Conservation (phyloP, 805 yeast species). For the Myxozyma neotropica region DNA sequence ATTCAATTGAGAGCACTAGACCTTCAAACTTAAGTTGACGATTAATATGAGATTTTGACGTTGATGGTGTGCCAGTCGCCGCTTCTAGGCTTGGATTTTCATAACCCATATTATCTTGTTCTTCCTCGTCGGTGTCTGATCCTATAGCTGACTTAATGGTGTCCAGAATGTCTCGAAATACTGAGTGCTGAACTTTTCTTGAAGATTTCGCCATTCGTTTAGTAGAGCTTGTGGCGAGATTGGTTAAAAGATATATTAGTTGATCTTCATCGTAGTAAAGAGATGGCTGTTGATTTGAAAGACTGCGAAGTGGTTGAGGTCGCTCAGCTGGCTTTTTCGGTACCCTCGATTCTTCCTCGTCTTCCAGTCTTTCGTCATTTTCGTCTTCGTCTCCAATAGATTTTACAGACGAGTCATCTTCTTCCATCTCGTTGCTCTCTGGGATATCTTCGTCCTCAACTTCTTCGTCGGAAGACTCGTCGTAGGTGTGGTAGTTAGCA, state of each 20-base stretch:
- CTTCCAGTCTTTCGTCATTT: conserved; percentile 3
- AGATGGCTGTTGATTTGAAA: conserved; percentile 10
- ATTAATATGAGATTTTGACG: conserved; percentile 20
- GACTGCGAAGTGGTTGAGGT: conserved; percentile 12
- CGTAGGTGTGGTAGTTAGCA: conserved; percentile 21
- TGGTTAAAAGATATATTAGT: conserved; percentile 23
- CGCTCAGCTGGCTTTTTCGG: conserved; percentile 7
- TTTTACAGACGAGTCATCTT: conserved; percentile 17
- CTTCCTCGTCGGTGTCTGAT: neutral
- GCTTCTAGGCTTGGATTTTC: conserved; percentile 20
- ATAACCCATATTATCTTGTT: conserved; percentile 14
- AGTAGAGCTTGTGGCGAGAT: conserved; percentile 34
- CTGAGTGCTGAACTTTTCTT: conserved; percentile 34
- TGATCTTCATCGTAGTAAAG: conserved; percentile 32
- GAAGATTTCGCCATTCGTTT: conserved; percentile 34
- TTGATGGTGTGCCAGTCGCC: conserved; percentile 1
- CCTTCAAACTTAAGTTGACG: conserved; percentile 33
- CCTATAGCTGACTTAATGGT: conserved; percentile 31
- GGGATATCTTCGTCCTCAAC: neutral
- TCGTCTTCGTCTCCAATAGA: conserved; percentile 15
- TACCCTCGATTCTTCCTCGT: neutral
- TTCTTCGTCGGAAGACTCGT: conserved; percentile 18
- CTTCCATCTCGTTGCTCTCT: conserved; percentile 7
- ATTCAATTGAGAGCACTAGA: conserved; percentile 24
- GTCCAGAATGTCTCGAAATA: conserved; percentile 36